Base-by-base conservation (phyloP, 179 eudicot genomes). In the Gypsophila paniculata region DNA sequence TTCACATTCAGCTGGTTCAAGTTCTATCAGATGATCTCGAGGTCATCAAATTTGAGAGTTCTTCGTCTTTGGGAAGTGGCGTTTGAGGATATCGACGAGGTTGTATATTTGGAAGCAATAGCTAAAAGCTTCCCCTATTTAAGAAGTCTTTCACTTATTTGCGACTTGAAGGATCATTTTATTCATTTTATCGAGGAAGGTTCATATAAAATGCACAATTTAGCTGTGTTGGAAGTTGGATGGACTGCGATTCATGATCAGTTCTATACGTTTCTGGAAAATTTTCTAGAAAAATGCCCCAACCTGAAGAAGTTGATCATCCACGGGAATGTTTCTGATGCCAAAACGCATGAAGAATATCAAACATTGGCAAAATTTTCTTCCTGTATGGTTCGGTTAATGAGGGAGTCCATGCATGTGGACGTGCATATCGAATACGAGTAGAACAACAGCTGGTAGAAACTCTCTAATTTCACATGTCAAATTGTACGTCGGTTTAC, bases 61-160 rank as follows among this genome's bases (percentile, higher is more conserved):
- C 94, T 90, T 38, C 81, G 94, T 73, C 88, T 91, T 42, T 86
- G 96, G 93, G 91, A 81, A 64, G 92, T 91, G 69, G 85, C 83
- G 61, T 86, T 89, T 79, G 97, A 91, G 55, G 95, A 89, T 0
- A 88, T 89, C 60, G 88, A 89, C 61, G 95, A 91, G 78, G 65
- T 87, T 72, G 91, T 88, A 22, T 89, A 91, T 75, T 75, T 91
- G 70, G 96, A 90, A 69, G 82, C 83, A 29, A 77, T 89, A 71
- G 82, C 90, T 53, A 49, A 72, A 22, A 82, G 90, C 71, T 91
- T 91, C 69, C 94, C 91, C n/a, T 68, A 59, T 48, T 48, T 89
- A 53, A 84, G 76, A 73, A 82, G 72, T 72, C 82, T 89, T 69
- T 79, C 91, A 13, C 65, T 90, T 75, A 76, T 85, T 71, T 84